These are phyloP conservation scores for Neoboletus magnificus DNA, from an alignment of 768 basidiomycete species.

Conservation along the genomic window DNA sequence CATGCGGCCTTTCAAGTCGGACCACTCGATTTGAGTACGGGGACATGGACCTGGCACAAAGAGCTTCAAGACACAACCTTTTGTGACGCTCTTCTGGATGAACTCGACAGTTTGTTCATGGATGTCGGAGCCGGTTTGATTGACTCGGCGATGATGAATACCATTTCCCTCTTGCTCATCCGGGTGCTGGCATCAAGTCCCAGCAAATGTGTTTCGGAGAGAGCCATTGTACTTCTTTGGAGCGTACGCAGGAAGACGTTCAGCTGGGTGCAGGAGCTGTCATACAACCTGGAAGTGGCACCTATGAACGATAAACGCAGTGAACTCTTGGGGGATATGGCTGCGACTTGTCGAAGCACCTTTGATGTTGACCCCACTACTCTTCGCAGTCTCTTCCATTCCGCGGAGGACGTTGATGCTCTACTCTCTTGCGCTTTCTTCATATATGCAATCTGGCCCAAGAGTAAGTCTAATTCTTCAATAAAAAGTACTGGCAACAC, in stretches of 20 bases:
- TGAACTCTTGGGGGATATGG: too few relatives aligned
- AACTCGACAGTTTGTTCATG: neutral
- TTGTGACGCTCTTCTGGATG: neutral
- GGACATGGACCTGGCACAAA: neutral
- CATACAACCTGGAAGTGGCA: too few relatives aligned
- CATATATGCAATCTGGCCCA: too few relatives aligned
- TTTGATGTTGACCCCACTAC: too few relatives aligned
- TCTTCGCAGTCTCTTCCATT: too few relatives aligned
- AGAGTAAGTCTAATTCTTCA: too few relatives aligned
- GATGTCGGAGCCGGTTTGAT: neutral
- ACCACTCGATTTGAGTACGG: slow-evolving; percentile 25
- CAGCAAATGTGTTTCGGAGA: neutral
- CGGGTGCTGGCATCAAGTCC: neutral
- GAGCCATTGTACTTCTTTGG: neutral
- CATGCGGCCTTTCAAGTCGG: neutral
- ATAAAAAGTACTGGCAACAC: too few relatives aligned
- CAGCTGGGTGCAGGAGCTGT: too few relatives aligned
- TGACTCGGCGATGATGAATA: slow-evolving; percentile 26
- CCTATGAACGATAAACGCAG: neutral
- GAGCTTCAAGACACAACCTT: neutral
- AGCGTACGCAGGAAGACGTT: too few relatives aligned
- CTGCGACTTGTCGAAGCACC: too few relatives aligned
- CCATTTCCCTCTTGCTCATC: slow-evolving; percentile 28
- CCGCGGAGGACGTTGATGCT: too few relatives aligned
- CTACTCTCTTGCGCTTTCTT: too few relatives aligned